Evolutionary conservation across 805 yeast species (phyloP).

Genomic region (Nakazawaea holstii): DNA sequence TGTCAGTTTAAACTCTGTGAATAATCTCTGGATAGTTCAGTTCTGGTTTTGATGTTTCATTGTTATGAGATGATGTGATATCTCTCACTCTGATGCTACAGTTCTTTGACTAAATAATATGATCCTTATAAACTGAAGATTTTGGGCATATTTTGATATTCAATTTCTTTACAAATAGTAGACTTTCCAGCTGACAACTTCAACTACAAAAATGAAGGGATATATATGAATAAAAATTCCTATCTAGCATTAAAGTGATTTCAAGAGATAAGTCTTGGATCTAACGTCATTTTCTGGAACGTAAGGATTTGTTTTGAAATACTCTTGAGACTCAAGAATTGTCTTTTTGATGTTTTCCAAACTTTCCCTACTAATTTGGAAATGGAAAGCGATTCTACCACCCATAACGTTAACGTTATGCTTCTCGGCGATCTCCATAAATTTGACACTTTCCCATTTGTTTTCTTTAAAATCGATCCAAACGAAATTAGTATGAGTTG

Average conservation of each 20-base stretch:
- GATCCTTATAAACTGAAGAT: too few relatives aligned
- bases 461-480: conserved; percentile 55
- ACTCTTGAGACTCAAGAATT: conserved; percentile 48
- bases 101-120: too few relatives aligned
- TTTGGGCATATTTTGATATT: too few relatives aligned
- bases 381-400: conserved; percentile 77
- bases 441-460: conserved; percentile 47
- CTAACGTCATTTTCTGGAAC: conserved; percentile 16
- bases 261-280: conserved; percentile 1
- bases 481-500: conserved; percentile 81
- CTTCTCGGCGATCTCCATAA: conserved; percentile 48
- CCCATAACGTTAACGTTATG: conserved; percentile 62
- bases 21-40: too few relatives aligned
- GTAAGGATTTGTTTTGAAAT: conserved; percentile 49
- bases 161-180: too few relatives aligned
- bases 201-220: too few relatives aligned
- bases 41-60: too few relatives aligned
- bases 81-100: too few relatives aligned
- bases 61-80: too few relatives aligned
- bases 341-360: conserved; percentile 53
- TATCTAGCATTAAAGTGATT: not conserved
- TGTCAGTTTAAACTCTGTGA: too few relatives aligned
- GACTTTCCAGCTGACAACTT: too few relatives aligned
- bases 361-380: conserved; percentile 51
- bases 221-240: too few relatives aligned